phyloP scores from a whole-genome alignment of 345 rosid genomes.

The Mallotus nudiflorus region DNA sequence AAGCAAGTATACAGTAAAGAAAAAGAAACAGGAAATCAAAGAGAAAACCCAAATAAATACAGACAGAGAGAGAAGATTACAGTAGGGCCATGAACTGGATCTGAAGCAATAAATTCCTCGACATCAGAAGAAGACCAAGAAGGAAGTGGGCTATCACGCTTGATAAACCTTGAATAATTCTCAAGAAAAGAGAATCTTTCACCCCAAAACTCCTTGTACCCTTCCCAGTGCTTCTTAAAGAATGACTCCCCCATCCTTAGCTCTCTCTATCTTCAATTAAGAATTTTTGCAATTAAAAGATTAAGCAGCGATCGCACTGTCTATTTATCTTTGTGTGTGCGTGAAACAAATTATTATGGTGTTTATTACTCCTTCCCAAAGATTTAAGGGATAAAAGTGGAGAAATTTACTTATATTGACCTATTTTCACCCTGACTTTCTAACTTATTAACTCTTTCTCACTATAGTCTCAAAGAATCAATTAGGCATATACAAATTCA shows the following conservation, averaged over 20 bases:
- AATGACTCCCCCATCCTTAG: slow-evolving; percentile 35
- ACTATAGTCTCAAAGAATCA: too few relatives aligned
- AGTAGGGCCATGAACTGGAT: slow-evolving; percentile 76
- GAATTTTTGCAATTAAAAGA: too few relatives aligned
- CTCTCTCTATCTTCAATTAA: too few relatives aligned
- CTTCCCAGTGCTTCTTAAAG: slow-evolving; percentile 50
- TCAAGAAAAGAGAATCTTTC: slow-evolving; percentile 60
- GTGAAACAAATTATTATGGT: too few relatives aligned
- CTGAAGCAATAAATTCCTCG: slow-evolving; percentile 77
- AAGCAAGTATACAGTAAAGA: not conserved
- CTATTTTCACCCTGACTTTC: too few relatives aligned
- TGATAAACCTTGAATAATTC: slow-evolving; percentile 56
- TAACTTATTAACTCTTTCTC: too few relatives aligned
- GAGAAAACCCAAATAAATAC: not conserved
- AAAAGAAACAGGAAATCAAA: not conserved
- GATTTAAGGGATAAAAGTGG: too few relatives aligned
- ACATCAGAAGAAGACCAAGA: slow-evolving; percentile 85
- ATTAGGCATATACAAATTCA: too few relatives aligned
- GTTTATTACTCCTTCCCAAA: too few relatives aligned
- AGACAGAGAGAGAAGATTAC: slow-evolving; percentile 36
- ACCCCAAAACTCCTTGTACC: slow-evolving; percentile 62
- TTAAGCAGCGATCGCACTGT: too few relatives aligned
- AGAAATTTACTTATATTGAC: too few relatives aligned
- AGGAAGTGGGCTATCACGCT: slow-evolving; percentile 60
- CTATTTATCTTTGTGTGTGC: too few relatives aligned